phyloP scores from a whole-genome alignment of 1,284 basidiomycete genomes.

The Irpex rosettiformis region DNA sequence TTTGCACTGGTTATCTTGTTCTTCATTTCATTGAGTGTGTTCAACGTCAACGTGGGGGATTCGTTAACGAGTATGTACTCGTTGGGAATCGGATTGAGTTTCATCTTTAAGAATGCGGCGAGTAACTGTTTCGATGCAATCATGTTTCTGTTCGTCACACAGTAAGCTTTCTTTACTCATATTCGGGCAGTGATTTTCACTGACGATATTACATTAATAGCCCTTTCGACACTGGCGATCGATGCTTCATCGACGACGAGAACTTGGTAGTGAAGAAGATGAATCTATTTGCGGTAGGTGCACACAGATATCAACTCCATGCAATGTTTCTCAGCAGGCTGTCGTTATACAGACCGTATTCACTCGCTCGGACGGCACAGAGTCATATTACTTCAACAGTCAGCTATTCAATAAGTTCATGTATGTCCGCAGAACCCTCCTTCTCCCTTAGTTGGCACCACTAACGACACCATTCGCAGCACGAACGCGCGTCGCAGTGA shows the following conservation, averaged over 20 bases:
- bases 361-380: slow-evolving; percentile 62
- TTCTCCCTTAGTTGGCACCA: too few species aligned
- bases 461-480: slow-evolving; percentile 29
- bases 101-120: slow-evolving; percentile 72
- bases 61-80: slow-evolving; percentile 69
- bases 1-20: slow-evolving; percentile 63
- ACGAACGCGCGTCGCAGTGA: slow-evolving; percentile 70
- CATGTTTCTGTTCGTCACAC: slow-evolving; percentile 77
- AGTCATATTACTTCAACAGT: slow-evolving; percentile 77
- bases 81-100: slow-evolving; percentile 65
- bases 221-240: slow-evolving; percentile 75
- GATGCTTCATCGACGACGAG: slow-evolving; percentile 68
- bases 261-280: slow-evolving; percentile 75
- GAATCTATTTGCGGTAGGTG: slow-evolving; percentile 61
- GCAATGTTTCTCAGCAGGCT: neutral
- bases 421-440: slow-evolving; percentile 43
- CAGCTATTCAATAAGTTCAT: slow-evolving; percentile 71
- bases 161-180: slow-evolving; percentile 41
- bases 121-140: slow-evolving; percentile 72
- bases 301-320: neutral
- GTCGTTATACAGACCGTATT: slow-evolving; percentile 53
- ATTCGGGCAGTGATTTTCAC: slow-evolving; percentile 16
- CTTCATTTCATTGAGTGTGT: slow-evolving; percentile 70
- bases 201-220: slow-evolving; percentile 35
- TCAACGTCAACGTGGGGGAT: slow-evolving; percentile 58